A percentile compares a stretch with the other conserved stretches of the same genome.
These are phyloP conservation scores for Aleurites moluccanus DNA, from an alignment of 441 rosid species.

Conservation along the genomic window DNA sequence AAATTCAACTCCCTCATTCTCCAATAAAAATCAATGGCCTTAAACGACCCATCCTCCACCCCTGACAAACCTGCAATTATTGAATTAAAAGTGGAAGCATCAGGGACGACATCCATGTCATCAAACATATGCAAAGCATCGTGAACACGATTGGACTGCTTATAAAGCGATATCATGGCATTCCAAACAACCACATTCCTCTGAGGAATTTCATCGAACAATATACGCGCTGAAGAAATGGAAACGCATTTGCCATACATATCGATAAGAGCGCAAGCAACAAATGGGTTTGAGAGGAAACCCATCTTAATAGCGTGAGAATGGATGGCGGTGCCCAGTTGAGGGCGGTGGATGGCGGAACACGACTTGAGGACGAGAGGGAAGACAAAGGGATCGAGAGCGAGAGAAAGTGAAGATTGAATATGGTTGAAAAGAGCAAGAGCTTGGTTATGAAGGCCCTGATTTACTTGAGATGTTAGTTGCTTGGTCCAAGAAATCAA, in stretches of 20 bases:
- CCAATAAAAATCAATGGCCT: conserved; percentile 51
- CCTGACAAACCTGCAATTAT: conserved; percentile 43
- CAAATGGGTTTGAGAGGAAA: conserved; percentile 45
- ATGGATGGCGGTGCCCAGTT: conserved; percentile 47
- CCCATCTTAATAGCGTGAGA: conserved; percentile 42
- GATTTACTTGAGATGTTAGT: conserved; percentile 48
- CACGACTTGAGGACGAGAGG: conserved; percentile 66
- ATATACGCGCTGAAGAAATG: conserved; percentile 38
- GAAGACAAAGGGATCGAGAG: conserved; percentile 59
- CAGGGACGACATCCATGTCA: conserved; percentile 52
- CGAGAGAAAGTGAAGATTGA: conserved; percentile 45
- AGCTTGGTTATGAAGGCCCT: conserved; percentile 48
- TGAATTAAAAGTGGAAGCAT: conserved; percentile 52
- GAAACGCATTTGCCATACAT: conserved; percentile 54
- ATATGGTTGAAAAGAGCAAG: conserved; percentile 49
- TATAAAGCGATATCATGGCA: conserved; percentile 52
- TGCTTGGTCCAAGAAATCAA: conserved; percentile 55
- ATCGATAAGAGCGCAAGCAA: conserved; percentile 47
- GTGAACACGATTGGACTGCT: conserved; percentile 29
- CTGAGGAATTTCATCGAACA: conserved; percentile 63
- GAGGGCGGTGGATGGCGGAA: conserved; percentile 42
- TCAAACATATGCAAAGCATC: conserved; percentile 43
- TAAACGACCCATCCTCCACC: conserved; percentile 43
- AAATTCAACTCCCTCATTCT: conserved; percentile 39
- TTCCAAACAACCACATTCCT: conserved; percentile 55